phyloP scores from a whole-genome alignment of 202 grass and related monocot species.

The Cymbopogon flexuosus region DNA sequence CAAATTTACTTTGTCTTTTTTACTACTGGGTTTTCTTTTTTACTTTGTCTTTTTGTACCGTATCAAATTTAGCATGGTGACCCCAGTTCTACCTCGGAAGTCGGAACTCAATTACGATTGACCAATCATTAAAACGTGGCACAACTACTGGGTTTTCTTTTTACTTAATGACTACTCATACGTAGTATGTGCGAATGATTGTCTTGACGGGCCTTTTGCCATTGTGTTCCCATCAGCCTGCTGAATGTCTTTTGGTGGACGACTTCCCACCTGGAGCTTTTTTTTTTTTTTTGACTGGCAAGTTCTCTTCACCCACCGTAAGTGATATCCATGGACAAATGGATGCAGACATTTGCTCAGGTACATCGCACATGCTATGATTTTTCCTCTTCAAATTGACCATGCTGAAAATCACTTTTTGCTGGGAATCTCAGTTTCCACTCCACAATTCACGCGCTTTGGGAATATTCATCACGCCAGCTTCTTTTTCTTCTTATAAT shows the following conservation, averaged over 20 bases:
- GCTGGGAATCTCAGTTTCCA: not conserved
- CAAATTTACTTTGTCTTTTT: not conserved
- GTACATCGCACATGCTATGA: constrained; percentile 3
- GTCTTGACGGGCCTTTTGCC: not conserved
- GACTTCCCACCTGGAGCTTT: not conserved
- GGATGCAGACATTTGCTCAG: constrained; percentile 10
- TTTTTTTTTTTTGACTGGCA: not conserved
- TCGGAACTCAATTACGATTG: constrained; percentile 1
- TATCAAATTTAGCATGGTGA: too few species aligned
- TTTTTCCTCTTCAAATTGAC: not conserved
- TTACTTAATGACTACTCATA: constrained; percentile 11
- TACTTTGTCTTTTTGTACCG: too few species aligned
- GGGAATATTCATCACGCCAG: constrained; percentile 35
- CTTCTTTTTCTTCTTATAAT: constrained; percentile 80
- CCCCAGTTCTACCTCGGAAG: too few species aligned
- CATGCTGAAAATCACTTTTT: constrained; percentile 10
- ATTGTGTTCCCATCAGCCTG: not conserved
- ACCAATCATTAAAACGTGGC: constrained; percentile 33
- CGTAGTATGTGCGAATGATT: constrained; percentile 2
- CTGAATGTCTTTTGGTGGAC: not conserved
- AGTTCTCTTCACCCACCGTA: not conserved
- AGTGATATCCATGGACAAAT: not conserved
- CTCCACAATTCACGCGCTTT: not conserved
- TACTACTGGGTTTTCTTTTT: too few species aligned
- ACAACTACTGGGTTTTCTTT: not conserved